Percentiles rank a stretch among this genome's conserved stretches.
Evolutionary conservation across 2,329 filamentous ascomycete species (phyloP).

Genomic region (Trichoderma lentiforme): DNA sequence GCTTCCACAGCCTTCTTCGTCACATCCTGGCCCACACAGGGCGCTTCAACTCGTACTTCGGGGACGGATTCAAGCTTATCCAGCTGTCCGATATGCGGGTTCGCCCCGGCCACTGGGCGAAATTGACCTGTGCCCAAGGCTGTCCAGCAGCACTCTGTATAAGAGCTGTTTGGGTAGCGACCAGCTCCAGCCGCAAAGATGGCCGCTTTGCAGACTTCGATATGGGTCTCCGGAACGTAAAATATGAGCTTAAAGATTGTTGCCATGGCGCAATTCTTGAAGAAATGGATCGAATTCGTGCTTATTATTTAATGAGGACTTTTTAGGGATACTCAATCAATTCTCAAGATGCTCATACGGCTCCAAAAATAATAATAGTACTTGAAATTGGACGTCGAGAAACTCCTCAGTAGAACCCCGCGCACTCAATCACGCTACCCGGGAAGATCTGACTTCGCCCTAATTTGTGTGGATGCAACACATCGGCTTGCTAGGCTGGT

Average conservation of each 20-base stretch:
- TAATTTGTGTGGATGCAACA: neutral
- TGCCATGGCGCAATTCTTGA: neutral
- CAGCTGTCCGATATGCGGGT: slow-evolving; percentile 58
- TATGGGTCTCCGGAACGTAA: slow-evolving; percentile 43
- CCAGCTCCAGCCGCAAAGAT: slow-evolving; percentile 59
- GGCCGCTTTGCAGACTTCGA: slow-evolving; percentile 52
- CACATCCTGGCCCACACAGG: slow-evolving; percentile 58
- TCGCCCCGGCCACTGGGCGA: slow-evolving; percentile 57
- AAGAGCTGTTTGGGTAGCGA: slow-evolving; percentile 49
- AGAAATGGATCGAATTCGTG: neutral
- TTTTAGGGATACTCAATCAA: neutral
- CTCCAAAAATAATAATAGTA: neutral
- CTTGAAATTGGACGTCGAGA: neutral
- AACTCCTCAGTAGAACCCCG: neutral
- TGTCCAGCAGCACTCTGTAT: slow-evolving; percentile 54
- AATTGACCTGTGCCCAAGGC: slow-evolving; percentile 61
- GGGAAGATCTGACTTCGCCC: neutral
- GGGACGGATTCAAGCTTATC: slow-evolving; percentile 57
- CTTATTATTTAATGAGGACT: neutral
- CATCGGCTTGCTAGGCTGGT: neutral
- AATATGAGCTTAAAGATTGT: slow-evolving; percentile 45
- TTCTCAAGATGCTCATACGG: neutral
- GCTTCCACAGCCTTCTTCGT: slow-evolving; percentile 57
- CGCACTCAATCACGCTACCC: neutral
- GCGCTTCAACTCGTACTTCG: slow-evolving; percentile 61